Evolutionary conservation across 116 monocot genomes (phyloP).

Genomic region (Dioscorea cayenensis): DNA sequence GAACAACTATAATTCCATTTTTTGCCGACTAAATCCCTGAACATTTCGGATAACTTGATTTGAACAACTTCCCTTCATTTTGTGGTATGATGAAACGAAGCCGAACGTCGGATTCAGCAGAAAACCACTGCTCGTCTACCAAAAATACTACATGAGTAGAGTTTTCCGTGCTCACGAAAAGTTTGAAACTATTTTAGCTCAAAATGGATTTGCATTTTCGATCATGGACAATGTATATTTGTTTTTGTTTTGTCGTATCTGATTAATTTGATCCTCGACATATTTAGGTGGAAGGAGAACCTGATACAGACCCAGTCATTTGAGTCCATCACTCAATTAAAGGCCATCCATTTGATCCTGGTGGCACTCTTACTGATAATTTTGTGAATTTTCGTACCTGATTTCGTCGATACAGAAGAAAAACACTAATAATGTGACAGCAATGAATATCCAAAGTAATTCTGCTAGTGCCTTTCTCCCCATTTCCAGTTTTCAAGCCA

Average conservation of each 20-base stretch:
- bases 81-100: slow-evolving; percentile 38
- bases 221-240: neutral
- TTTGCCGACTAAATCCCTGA: slow-evolving; percentile 35
- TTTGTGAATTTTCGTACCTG: neutral
- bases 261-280: slow-evolving; percentile 33
- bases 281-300: slow-evolving; percentile 37
- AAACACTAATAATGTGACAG: neutral
- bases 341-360: slow-evolving; percentile 21
- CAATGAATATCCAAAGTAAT: neutral
- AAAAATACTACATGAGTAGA: slow-evolving; percentile 38
- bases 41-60: slow-evolving; percentile 46
- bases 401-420: neutral
- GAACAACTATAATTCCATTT: slow-evolving; percentile 30
- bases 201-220: neutral
- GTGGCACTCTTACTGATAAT: slow-evolving; percentile 20
- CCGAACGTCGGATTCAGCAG: slow-evolving; percentile 43
- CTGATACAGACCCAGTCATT: slow-evolving; percentile 30
- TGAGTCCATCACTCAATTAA: slow-evolving; percentile 27
- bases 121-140: slow-evolving; percentile 41
- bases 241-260: slow-evolving; percentile 2
- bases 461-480: neutral
- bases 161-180: slow-evolving; percentile 30
- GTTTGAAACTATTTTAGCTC: neutral
- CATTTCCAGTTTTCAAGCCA: neutral
- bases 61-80: slow-evolving; percentile 40